Evolutionary conservation across 768 basidiomycete species (phyloP), one percentile per base, ranked within the genome.

Genomic region (Xerocomus brunneocitrinus): DNA sequence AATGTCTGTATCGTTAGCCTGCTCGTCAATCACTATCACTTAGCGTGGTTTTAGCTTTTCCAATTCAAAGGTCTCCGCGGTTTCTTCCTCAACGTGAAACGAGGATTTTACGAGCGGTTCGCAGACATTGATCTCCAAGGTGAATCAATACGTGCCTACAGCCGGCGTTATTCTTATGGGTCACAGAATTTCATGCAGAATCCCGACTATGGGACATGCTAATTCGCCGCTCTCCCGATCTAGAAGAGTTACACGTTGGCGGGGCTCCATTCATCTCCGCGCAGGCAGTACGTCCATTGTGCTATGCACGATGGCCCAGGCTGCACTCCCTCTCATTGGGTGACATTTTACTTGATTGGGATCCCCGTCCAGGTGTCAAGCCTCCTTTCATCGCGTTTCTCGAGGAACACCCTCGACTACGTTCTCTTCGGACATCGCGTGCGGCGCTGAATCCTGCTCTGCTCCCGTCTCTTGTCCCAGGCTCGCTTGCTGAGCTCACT

Each of bases 191-290:
- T 22, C 60, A 35, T 13, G 66, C 59, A 7, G 65, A 69, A 32
- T 42, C 50, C 30, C 61, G 57, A 13, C 71, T 90, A 49, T 87
- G 85, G 84, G 77, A 82, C 56, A 87, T 91, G 88, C 76, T 90
- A 44, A 79, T 82, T 49, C 69, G 72, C 25, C 77, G 76, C 28
- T 85, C 83, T 60, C 85, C 83, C 1, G 74, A 84, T 58, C 76
- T 91, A 8, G 80, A 87, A 63, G 82, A 84, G 50, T 74, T 91
- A 5, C 67, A 73, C 41, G 75, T 90, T 30, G 58, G 47, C 12
- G 69, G 69, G 0, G 60, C 54, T 1, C 65, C 68, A 1, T 67
- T 71, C 48, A 50, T 59, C 30, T 59, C 63, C 12, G 73, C 81
- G 22, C 81, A 82, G 4, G 71, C 71, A 31, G 76, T 79, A 3